Evolutionary conservation across 2,329 filamentous ascomycete genomes (phyloP).

Genomic region (Graphilbum ipis-grandicollis): DNA sequence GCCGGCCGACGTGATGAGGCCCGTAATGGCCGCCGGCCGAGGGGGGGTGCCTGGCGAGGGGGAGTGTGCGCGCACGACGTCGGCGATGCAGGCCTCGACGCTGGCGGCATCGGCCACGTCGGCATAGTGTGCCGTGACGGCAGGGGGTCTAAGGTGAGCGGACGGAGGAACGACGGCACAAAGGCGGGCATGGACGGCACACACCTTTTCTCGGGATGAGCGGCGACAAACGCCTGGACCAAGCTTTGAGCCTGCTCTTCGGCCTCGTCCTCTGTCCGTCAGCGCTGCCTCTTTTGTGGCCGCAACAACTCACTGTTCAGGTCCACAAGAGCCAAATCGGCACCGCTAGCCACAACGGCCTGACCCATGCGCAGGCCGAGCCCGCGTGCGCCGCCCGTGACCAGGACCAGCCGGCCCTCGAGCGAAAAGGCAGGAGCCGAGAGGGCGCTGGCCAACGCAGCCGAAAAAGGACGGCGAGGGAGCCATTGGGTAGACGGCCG

Average conservation of each 20-base stretch:
- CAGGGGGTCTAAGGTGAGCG: slow-evolving; percentile 32
- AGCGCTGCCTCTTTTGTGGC: not conserved
- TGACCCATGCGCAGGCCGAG: slow-evolving; percentile 87
- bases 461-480: no score
- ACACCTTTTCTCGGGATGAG: slow-evolving; percentile 60
- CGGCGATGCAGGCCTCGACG: slow-evolving; percentile 55
- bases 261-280: slow-evolving; percentile 56
- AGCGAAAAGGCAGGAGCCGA: slow-evolving; percentile 21
- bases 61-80: slow-evolving; percentile 47
- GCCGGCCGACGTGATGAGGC: slow-evolving; percentile 87
- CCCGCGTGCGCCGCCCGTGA: slow-evolving; percentile 81
- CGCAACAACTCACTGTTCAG: slow-evolving; percentile 54
- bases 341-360: slow-evolving; percentile 74
- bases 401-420: slow-evolving; percentile 64
- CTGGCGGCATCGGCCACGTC: slow-evolving; percentile 71
- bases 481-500: no score
- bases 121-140: slow-evolving; percentile 76
- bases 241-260: slow-evolving; percentile 58
- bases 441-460: not conserved
- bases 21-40: slow-evolving; percentile 50
- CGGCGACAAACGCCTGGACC: slow-evolving; percentile 56
- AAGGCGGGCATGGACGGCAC: slow-evolving; percentile 11
- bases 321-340: slow-evolving; percentile 82
- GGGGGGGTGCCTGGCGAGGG: not conserved
- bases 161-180: not conserved